Conservation (phyloP, 768 basidiomycete genomes). For the Leccinellum rugosiceps region DNA sequence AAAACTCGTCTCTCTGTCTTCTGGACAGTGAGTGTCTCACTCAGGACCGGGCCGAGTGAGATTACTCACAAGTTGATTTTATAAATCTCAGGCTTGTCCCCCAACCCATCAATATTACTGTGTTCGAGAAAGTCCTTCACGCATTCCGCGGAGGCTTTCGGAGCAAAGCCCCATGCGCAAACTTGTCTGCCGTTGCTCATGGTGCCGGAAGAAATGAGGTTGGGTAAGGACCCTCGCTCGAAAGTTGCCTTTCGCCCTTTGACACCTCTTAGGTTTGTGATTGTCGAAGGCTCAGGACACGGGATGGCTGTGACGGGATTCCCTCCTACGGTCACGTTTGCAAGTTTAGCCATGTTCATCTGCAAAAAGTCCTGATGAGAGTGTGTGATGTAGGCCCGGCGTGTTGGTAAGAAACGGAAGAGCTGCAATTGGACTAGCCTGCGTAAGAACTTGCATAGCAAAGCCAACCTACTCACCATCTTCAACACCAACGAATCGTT, state of each 20-base stretch:
- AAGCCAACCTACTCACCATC: constrained; percentile 27
- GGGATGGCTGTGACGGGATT: constrained; percentile 38
- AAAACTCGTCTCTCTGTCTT: constrained; percentile 39
- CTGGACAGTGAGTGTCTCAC: constrained; percentile 6
- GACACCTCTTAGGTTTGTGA: constrained; percentile 34
- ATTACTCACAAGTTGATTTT: constrained; percentile 50
- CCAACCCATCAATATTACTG: constrained; percentile 42
- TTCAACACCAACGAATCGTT: constrained; percentile 43
- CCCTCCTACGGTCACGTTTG: constrained; percentile 45
- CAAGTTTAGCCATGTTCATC: constrained; percentile 41
- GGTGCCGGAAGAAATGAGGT: constrained; percentile 50
- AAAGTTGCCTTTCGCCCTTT: constrained; percentile 40
- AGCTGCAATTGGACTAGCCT: constrained; percentile 57
- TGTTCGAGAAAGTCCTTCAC: constrained; percentile 42
- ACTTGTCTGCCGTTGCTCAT: constrained; percentile 53
- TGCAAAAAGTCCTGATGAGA: constrained; percentile 43
- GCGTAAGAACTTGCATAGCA: constrained; percentile 8
- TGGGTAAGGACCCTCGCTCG: constrained; percentile 33
- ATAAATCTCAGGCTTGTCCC: constrained; percentile 43
- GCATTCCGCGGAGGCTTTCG: constrained; percentile 34
- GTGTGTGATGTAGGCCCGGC: constrained; percentile 56
- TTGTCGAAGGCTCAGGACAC: constrained; percentile 21
- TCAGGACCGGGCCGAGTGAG: not conserved
- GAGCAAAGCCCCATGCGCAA: constrained; percentile 60
- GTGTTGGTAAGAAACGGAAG: constrained; percentile 55